A percentile compares a stretch with the other conserved stretches of the same genome.
phyloP scores from a whole-genome alignment of 306 rosid genomes.

The Ziziphus jujuba region DNA sequence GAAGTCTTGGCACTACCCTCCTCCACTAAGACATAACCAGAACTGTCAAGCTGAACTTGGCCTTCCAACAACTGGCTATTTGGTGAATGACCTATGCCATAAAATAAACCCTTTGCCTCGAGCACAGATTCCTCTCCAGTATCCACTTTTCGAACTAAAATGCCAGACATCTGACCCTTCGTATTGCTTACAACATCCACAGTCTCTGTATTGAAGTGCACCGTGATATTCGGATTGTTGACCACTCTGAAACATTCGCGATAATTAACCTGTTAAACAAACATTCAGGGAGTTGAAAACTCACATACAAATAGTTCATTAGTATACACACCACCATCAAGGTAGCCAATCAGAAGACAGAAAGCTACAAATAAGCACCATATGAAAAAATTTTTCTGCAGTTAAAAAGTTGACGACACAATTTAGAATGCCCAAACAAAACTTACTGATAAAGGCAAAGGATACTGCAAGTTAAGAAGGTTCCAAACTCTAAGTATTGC shows the following conservation, averaged over 20 bases:
- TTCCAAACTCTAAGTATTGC: conserved; percentile 1
- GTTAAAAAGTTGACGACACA: neutral
- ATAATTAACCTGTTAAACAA: conserved; percentile 99
- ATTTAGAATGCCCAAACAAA: neutral
- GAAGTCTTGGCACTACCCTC: conserved; percentile 81
- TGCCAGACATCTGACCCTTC: conserved; percentile 92
- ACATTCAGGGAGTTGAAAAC: conserved; percentile 95
- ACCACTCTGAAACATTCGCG: conserved; percentile 99
- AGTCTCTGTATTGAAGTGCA: conserved; percentile 91
- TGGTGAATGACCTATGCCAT: conserved; percentile 94
- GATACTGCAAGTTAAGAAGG: neutral
- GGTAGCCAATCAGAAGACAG: conserved; percentile 21
- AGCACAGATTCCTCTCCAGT: conserved; percentile 70
- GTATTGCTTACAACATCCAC: conserved; percentile 84
- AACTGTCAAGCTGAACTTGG: conserved; percentile 73
- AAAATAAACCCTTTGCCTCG: conserved; percentile 87
- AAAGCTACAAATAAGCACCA: conserved; percentile 9
- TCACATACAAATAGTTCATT: conserved; percentile 62
- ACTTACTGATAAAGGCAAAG: neutral
- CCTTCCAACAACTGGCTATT: conserved; percentile 81
- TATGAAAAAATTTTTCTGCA: conserved; percentile 1
- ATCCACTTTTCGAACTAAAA: conserved; percentile 65
- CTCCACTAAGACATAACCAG: conserved; percentile 72
- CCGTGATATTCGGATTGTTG: conserved; percentile 84
- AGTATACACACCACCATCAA: conserved; percentile 46